Conservation (phyloP, 1,284 basidiomycete species). For the Tremellales sp. region DNA sequence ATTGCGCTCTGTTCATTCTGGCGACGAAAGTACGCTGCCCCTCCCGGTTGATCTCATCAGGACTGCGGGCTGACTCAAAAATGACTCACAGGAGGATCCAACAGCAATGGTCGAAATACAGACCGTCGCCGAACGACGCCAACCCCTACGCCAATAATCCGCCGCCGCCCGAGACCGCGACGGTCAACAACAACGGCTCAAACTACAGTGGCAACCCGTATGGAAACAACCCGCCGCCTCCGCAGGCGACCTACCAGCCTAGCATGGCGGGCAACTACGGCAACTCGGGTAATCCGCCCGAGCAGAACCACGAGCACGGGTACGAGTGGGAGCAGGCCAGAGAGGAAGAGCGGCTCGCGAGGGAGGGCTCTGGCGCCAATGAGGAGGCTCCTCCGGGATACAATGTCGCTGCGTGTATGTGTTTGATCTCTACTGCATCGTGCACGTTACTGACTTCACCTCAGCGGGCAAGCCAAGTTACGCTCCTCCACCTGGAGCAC, state of each 20-base stretch:
- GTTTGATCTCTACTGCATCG: neutral
- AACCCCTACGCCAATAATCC: constrained; percentile 21
- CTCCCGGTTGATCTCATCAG: constrained; percentile 3
- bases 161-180: constrained; percentile 14
- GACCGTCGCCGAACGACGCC: constrained; percentile 21
- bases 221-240: constrained; percentile 16
- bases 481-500: too few relatives aligned
- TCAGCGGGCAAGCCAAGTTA: too few relatives aligned
- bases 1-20: constrained; percentile 28
- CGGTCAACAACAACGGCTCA: constrained; percentile 13
- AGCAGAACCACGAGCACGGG: constrained; percentile 33
- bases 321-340: constrained; percentile 47
- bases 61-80: neutral
- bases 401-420: constrained; percentile 34
- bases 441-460: too few relatives aligned
- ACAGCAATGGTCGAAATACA: constrained; percentile 29
- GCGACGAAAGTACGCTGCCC: constrained; percentile 39
- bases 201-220: constrained; percentile 18
- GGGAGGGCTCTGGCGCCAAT: constrained; percentile 20
- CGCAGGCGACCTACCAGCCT: constrained; percentile 41
- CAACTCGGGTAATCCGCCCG: neutral
- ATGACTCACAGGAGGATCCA: constrained; percentile 16
- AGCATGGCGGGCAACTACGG: constrained; percentile 35
- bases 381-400: constrained; percentile 33
- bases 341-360: constrained; percentile 33